phyloP scores from a whole-genome alignment of 768 basidiomycete genomes.

The Tulasnella sp. region DNA sequence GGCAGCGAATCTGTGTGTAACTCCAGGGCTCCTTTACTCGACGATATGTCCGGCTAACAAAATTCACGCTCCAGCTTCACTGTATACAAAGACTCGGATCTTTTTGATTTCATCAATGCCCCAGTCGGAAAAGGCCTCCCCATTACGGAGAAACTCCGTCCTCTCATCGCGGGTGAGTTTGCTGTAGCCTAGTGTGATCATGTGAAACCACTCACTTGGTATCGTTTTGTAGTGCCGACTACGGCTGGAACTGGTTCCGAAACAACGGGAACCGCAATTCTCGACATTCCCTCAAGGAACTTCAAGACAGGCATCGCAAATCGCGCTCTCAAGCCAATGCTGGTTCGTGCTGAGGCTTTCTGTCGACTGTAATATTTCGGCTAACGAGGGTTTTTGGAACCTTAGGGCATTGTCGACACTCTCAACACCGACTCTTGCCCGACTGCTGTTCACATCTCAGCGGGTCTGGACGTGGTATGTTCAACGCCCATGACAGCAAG shows the following conservation, averaged over 20 bases:
- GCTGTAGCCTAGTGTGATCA: neutral
- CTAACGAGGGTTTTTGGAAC: neutral
- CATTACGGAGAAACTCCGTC: conserved; percentile 70
- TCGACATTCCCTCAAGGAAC: conserved; percentile 79
- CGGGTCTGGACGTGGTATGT: conserved; percentile 82
- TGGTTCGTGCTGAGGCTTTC: conserved; percentile 42
- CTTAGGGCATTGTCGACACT: conserved; percentile 74
- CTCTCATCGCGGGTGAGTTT: conserved; percentile 75
- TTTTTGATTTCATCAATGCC: conserved; percentile 97
- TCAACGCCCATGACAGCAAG: neutral
- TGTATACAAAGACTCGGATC: conserved; percentile 87
- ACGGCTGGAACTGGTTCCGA: conserved; percentile 90
- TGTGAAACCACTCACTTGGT: conserved; percentile 19
- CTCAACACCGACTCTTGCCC: conserved; percentile 91
- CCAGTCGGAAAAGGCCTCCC: conserved; percentile 92
- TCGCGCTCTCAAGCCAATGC: conserved; percentile 84
- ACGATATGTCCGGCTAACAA: neutral
- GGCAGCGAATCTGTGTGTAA: conserved; percentile 81
- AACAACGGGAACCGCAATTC: conserved; percentile 92
- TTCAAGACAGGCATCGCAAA: conserved; percentile 98
- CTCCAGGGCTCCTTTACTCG: neutral
- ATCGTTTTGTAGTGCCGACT: conserved; percentile 55
- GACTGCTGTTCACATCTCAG: conserved; percentile 87
- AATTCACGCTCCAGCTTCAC: conserved; percentile 59
- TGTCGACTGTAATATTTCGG: neutral